Evolutionary conservation across 331 rosid genomes (phyloP).

Genomic region (Prunus yedoensis): DNA sequence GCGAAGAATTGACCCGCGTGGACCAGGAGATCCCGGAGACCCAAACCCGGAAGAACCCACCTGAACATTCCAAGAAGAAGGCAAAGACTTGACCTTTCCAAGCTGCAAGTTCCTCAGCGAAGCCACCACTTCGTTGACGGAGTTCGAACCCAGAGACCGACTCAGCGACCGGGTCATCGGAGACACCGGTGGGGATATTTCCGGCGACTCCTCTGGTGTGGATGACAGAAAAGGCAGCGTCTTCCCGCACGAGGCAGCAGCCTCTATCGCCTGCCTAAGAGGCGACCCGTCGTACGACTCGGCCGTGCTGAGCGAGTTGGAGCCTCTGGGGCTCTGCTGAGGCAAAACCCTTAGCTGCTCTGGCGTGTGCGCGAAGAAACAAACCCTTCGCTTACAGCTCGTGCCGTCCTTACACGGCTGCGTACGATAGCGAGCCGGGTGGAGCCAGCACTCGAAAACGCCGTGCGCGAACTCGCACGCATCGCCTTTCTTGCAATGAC

Average conservation of each 20-base stretch:
- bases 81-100: slow-evolving; percentile 57
- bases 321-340: slow-evolving; percentile 58
- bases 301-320: slow-evolving; percentile 32
- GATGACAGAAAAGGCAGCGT: slow-evolving; percentile 45
- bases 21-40: slow-evolving; percentile 69
- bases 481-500: slow-evolving; percentile 76
- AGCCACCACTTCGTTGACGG: slow-evolving; percentile 57
- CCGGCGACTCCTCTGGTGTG: slow-evolving; percentile 46
- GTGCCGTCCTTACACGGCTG: slow-evolving; percentile 98
- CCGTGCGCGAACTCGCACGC: slow-evolving; percentile 91
- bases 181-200: slow-evolving; percentile 71
- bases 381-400: slow-evolving; percentile 77
- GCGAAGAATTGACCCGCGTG: slow-evolving; percentile 63
- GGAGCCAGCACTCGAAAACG: slow-evolving; percentile 98
- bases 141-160: slow-evolving; percentile 50
- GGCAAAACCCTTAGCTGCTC: slow-evolving; percentile 83
- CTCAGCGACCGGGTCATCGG: slow-evolving; percentile 53
- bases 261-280: slow-evolving; percentile 44
- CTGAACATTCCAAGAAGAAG: slow-evolving; percentile 43
- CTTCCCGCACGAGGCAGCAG: slow-evolving; percentile 26
- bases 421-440: slow-evolving; percentile 89
- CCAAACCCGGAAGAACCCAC: slow-evolving; percentile 72
- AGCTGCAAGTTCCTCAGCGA: slow-evolving; percentile 69
- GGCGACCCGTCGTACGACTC: slow-evolving; percentile 89
- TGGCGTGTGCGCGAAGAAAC: slow-evolving; percentile 93